Evolutionary conservation across 1,284 basidiomycete species (phyloP), one percentile per base, ranked within the genome.

Genomic region (Takashimella tepidaria): DNA sequence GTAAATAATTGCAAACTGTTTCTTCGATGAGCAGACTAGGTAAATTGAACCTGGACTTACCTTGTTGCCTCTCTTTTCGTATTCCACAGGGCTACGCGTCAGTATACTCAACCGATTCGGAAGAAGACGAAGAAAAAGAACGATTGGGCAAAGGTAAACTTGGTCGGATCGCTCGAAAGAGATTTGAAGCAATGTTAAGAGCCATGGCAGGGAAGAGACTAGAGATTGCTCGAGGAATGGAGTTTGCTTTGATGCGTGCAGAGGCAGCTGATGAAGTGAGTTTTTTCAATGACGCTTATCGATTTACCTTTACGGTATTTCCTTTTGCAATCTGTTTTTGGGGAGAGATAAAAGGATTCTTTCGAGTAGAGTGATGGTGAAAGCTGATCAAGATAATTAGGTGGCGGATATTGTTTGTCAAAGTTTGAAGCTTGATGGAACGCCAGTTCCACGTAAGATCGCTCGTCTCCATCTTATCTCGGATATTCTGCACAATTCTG

Each of bases 401-500:
- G 83, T 97, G 23, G 83, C 85, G 6, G 89, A 95, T 59, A 83
- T 93, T 56, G 87, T 97, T 59, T 83, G 90, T 46, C 79, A 85
- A 37, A 91, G 92, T 3, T 77, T 96, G 4, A 79, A 88, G 24
- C 84, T 95, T 12, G 88, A 92, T 55, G 79, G 82, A 16, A 98
- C 96, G 0, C 87, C 96, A 0, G 87, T 98, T 11, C 93, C 96
- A 37, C 85, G 93, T 60, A 99, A 99, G 73, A 83, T 98, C 47
- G 91, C 96, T 5, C 85, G 96, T 6, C 82, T 99, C 23, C 87
- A 97, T 76, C 82, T 97, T 45, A 89, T 98, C 51, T 97, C 92
- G 66, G 96, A 99, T 69, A 96, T 99, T 58, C 81, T 99, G 24
- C 92, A 98, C 78, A 99, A 98, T 72, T 92, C 90, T 2, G 92